A percentile compares a stretch with the other conserved stretches of the same genome.
Conservation (phyloP, 805 yeast species). For the Pichia ethanolica region DNA sequence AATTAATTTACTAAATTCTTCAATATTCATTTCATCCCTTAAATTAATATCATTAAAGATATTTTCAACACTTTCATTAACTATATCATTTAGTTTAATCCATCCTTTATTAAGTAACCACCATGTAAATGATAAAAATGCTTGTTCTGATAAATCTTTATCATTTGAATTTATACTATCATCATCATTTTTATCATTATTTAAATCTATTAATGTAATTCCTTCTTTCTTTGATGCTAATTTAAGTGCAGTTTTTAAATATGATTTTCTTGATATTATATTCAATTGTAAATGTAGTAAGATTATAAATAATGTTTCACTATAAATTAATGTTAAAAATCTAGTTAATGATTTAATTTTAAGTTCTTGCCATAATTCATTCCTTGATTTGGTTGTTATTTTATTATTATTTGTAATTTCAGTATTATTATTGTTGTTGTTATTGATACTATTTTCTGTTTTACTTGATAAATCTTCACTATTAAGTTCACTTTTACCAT, state of each 20-base stretch:
- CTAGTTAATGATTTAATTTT: slow-evolving; percentile 70
- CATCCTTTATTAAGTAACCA: slow-evolving; percentile 90
- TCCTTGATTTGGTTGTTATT: slow-evolving; percentile 33
- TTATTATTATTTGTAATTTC: neutral
- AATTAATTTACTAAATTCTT: slow-evolving; percentile 46
- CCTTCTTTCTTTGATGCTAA: slow-evolving; percentile 48
- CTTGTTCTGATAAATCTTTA: slow-evolving; percentile 58
- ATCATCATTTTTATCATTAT: slow-evolving; percentile 19
- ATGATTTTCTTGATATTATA: slow-evolving; percentile 79
- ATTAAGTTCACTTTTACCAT: slow-evolving; percentile 11
- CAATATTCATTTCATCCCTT: slow-evolving; percentile 57
- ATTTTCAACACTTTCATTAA: slow-evolving; percentile 49
- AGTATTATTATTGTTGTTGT: neutral
- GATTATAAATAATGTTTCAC: slow-evolving; percentile 61
- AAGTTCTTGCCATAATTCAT: slow-evolving; percentile 77
- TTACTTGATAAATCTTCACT: slow-evolving; percentile 13
- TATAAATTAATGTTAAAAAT: slow-evolving; percentile 61
- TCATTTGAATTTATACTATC: slow-evolving; percentile 9
- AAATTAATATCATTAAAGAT: slow-evolving; percentile 64
- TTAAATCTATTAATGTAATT: slow-evolving; percentile 18
- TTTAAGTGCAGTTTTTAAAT: slow-evolving; percentile 68
- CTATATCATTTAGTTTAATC: slow-evolving; percentile 44
- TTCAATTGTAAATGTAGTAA: slow-evolving; percentile 82
- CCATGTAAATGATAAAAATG: slow-evolving; percentile 84
- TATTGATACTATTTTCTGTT: too few species aligned